Conservation (phyloP, 2,329 filamentous ascomycete genomes). For the Chaetomium globosum region DNA sequence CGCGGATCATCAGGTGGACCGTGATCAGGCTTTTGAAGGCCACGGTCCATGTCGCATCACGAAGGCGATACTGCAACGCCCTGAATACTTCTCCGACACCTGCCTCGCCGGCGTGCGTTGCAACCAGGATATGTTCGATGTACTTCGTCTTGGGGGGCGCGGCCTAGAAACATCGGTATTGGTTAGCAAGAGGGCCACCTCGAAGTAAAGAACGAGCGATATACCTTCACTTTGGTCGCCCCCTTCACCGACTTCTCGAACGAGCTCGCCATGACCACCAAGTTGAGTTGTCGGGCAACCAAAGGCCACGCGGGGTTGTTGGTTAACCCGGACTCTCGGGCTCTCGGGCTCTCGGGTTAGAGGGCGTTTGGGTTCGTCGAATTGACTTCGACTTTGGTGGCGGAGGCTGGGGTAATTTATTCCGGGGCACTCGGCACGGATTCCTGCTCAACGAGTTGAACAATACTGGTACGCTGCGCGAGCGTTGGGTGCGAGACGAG, state of each 20-base stretch:
- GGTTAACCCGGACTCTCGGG: constrained; percentile 11
- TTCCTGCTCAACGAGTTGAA: neutral
- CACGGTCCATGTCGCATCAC: constrained; percentile 99
- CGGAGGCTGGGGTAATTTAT: constrained; percentile 2
- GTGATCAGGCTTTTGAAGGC: constrained; percentile 98
- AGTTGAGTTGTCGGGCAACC: constrained; percentile 18
- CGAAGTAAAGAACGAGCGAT: constrained; percentile 23
- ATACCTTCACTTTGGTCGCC: constrained; percentile 94
- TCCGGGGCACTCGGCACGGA: neutral
- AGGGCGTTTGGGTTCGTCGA: constrained; percentile 9
- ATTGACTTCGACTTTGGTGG: constrained; percentile 4
- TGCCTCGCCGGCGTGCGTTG: constrained; percentile 91
- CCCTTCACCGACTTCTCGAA: constrained; percentile 99
- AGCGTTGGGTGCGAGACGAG: neutral
- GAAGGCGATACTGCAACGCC: constrained; percentile 81
- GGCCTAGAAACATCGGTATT: constrained; percentile 57
- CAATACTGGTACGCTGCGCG: neutral
- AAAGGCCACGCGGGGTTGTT: constrained; percentile 5
- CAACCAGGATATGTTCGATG: constrained; percentile 95
- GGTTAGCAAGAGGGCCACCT: constrained; percentile 18
- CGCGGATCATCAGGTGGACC: constrained; percentile 94
- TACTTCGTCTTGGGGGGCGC: constrained; percentile 98
- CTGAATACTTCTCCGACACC: constrained; percentile 96
- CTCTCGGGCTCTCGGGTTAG: constrained; percentile 11
- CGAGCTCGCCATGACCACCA: constrained; percentile 69